Evolutionary conservation across 352 stramenopile species (phyloP), one percentile per base, ranked within the genome.

Genomic region (Phytophthora melonis): DNA sequence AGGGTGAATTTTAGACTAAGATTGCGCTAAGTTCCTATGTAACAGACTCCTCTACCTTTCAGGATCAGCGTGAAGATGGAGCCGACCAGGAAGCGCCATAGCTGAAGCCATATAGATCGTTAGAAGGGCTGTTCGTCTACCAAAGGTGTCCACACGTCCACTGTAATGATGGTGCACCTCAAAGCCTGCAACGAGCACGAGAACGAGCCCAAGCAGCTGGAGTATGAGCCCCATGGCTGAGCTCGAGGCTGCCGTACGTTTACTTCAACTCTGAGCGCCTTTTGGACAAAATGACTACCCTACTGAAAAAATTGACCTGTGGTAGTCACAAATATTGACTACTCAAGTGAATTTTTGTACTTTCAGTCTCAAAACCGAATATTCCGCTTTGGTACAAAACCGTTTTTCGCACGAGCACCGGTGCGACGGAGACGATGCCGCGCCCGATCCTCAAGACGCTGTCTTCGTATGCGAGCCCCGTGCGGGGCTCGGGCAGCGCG

Each of bases 391-490:
- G 16, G 18, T 2, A 19, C 45, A 21, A 67, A 30, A 25, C 25
- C 11, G 10, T 32, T 52, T 66, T 18, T 36, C 43, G 10, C 32
- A 18, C 3, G 34, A 58, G 13, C 36, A 43, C 36, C 39, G 43
- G 13, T 19, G 52, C 4, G 14, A 18, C 3, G 27, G 67, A 55
- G 36, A 73, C 82, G 25, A 79, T 80, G 72, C 72, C 68, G 74
- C 79, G 85, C 3, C 84, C 87, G 62, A 94, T 94, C 61, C 83
- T 94, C 63, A 94, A 93, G 79, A 79, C 77, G 52, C 21, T 70
- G 65, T 81, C 68, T 34, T 78, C 68, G 32, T 82, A 80, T 19
- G 55, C 75, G 25, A 80, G 72, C 52, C 71, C 71, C 36, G 19
- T 62, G 32, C 54, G 60, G 36, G 18, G 60, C 16, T 61, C 64